Conservation (phyloP, 345 rosid genomes). For the Corymbia maculata region DNA sequence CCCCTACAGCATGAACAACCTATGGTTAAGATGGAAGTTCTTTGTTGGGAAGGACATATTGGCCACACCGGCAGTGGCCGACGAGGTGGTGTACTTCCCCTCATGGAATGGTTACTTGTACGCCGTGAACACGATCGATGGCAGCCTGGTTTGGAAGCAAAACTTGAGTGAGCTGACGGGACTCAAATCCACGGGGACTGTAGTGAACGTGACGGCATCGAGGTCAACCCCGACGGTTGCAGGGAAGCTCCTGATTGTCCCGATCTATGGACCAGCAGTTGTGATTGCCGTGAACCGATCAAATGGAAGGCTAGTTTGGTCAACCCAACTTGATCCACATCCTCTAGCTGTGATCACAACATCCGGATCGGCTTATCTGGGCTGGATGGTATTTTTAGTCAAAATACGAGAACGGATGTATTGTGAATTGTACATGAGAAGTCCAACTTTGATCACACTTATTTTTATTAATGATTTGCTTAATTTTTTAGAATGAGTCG, state of each 20-base stretch:
- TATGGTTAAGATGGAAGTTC: constrained; percentile 28
- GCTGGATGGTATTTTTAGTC: not conserved
- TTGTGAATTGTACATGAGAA: not conserved
- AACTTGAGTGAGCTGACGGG: constrained; percentile 29
- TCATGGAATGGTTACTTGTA: constrained; percentile 43
- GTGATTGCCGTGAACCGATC: constrained; percentile 26
- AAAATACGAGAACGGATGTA: rapidly evolving
- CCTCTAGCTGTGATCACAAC: constrained; percentile 19
- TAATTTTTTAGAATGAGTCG: not conserved
- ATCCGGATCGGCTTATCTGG: constrained; percentile 29
- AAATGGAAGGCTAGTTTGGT: constrained; percentile 29
- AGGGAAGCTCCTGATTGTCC: constrained; percentile 14
- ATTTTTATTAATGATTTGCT: not conserved
- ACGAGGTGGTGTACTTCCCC: constrained; percentile 33
- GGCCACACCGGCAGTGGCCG: constrained; percentile 31
- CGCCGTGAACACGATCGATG: constrained; percentile 28
- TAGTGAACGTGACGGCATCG: constrained; percentile 12
- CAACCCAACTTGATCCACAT: constrained; percentile 20
- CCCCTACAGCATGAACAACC: no score
- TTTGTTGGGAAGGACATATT: constrained; percentile 31
- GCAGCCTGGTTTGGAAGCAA: constrained; percentile 36
- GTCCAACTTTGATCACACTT: not conserved
- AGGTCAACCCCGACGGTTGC: constrained; percentile 38
- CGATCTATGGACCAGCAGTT: constrained; percentile 29
- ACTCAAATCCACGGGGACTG: constrained; percentile 4